Percentiles rank a stretch among this genome's conserved stretches.
Conservation (phyloP, 2,329 filamentous ascomycete species). For the Botrytis galanthina region DNA sequence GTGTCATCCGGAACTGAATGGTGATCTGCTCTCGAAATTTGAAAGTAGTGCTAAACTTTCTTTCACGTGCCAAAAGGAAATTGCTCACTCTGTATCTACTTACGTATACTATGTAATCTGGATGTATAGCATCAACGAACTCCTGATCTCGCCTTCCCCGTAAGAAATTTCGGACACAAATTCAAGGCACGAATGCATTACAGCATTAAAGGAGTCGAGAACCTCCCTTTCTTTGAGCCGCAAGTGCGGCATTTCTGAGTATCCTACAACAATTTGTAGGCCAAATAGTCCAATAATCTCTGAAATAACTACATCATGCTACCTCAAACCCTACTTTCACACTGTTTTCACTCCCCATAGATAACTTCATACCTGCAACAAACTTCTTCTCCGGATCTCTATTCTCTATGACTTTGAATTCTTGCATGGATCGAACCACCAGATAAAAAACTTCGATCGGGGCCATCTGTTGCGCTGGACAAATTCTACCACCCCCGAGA, state of each 20-base stretch:
- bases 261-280: not conserved
- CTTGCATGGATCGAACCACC: not conserved
- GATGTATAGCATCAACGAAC: too few relatives aligned
- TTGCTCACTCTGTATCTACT: too few relatives aligned
- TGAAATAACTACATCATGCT: not conserved
- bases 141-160: too few relatives aligned
- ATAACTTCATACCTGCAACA: not conserved
- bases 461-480: conserved; percentile 3
- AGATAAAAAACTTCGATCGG: conserved; percentile 1
- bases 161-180: too few relatives aligned
- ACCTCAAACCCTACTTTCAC: not conserved
- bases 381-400: not conserved
- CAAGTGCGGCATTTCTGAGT: too few relatives aligned
- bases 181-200: too few relatives aligned
- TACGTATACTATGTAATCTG: too few relatives aligned
- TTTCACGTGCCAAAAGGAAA: not conserved
- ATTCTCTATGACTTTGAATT: conserved; percentile 11
- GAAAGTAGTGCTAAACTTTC: not conserved
- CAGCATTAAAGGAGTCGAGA: too few relatives aligned
- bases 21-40: not conserved
- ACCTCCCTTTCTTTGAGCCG: too few relatives aligned
- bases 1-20: not conserved
- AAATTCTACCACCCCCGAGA: not conserved
- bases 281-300: not conserved
- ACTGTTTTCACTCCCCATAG: not conserved